Conservation (phyloP, 108 stramenopile genomes). For the Mayamaea pseudoterrestris region DNA sequence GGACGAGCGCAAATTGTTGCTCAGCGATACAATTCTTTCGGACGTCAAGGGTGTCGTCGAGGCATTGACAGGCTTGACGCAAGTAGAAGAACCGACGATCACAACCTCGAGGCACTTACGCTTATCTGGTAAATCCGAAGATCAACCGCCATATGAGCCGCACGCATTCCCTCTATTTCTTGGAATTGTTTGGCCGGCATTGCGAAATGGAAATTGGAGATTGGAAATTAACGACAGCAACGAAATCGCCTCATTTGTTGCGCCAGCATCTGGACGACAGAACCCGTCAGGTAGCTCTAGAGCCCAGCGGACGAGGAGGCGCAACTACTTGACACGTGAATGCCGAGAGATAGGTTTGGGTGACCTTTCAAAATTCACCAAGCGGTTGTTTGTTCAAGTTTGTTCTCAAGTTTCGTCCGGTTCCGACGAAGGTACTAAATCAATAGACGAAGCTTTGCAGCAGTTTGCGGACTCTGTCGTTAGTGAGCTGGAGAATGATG, state of each 20-base stretch:
- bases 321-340: slow-evolving; percentile 9
- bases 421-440: no score
- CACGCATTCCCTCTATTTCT: slow-evolving; percentile 19
- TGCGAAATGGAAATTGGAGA: slow-evolving; percentile 17
- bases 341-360: slow-evolving; percentile 18
- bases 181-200: slow-evolving; percentile 30
- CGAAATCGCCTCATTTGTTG: slow-evolving; percentile 10
- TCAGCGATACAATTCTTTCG: no score
- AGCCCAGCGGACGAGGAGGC: slow-evolving; percentile 7
- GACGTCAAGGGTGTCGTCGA: no score
- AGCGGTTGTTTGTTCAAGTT: slow-evolving; percentile 16
- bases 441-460: no score
- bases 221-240: slow-evolving; percentile 12
- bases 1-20: no score
- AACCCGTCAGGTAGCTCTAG: slow-evolving; percentile 4
- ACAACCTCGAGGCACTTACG: no score
- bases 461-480: no score
- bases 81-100: no score
- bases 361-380: slow-evolving; percentile 20
- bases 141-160: background rate
- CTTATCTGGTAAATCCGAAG: no score
- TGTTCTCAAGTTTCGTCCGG: no score
- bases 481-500: no score
- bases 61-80: no score
- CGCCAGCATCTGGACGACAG: slow-evolving; percentile 2